phyloP scores from a whole-genome alignment of 805 yeast species.

The Nakazawaea molendinolei region DNA sequence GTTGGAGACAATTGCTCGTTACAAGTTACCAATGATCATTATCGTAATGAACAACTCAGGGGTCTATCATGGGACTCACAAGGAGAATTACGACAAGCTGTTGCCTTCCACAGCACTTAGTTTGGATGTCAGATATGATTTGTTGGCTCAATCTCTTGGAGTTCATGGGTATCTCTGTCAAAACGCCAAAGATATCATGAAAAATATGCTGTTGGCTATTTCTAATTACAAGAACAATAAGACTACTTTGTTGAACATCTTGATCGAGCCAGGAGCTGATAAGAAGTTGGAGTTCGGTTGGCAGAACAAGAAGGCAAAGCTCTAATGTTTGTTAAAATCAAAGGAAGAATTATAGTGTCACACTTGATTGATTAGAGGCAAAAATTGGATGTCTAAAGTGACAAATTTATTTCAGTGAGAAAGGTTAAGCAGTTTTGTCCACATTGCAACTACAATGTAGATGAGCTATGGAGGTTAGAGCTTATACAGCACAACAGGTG shows the following conservation, averaged over 20 bases:
- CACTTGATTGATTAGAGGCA: no score
- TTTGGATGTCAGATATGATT: constrained; percentile 49
- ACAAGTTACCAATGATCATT: constrained; percentile 44
- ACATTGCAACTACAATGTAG: no score
- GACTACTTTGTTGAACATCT: constrained; percentile 48
- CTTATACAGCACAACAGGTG: no score
- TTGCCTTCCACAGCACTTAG: constrained; percentile 58
- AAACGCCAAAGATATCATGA: constrained; percentile 32
- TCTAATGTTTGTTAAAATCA: constrained; percentile 1
- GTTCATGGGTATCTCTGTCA: constrained; percentile 43
- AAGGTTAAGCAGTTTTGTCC: no score
- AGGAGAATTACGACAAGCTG: constrained; percentile 19
- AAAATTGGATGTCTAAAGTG: no score
- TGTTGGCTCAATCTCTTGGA: constrained; percentile 49
- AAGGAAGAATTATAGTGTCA: no score
- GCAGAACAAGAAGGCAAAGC: constrained; percentile 44
- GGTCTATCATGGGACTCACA: constrained; percentile 56
- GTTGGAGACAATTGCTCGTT: constrained; percentile 60
- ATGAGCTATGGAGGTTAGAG: no score
- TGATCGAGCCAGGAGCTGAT: constrained; percentile 53
- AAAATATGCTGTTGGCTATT: constrained; percentile 23
- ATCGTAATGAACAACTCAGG: constrained; percentile 72
- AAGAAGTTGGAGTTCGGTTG: constrained; percentile 58
- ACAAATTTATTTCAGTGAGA: no score
- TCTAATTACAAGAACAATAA: constrained; percentile 26